These are phyloP conservation scores for Colletotrichum higginsianum DNA, from an alignment of 2,329 filamentous ascomycete species.

Conservation along the genomic window DNA sequence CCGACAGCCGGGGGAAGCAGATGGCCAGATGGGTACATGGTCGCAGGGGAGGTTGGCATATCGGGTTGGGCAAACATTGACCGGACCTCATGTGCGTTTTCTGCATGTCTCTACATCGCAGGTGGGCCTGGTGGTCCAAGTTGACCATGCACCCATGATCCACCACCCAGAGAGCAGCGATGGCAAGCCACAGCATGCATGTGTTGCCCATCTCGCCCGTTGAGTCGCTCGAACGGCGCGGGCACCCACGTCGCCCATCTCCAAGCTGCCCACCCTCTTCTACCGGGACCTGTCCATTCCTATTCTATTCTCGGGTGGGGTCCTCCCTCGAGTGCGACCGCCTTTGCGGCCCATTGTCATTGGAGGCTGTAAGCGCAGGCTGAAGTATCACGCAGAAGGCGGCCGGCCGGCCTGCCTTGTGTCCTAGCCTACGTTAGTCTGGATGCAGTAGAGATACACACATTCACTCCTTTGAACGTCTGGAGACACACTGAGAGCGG, in stretches of 20 bases:
- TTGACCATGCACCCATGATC: constrained; percentile 32
- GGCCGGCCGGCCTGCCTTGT: constrained; percentile 38
- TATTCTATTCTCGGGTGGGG: constrained; percentile 44
- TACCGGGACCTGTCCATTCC: constrained; percentile 30
- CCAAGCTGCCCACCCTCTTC: constrained; percentile 25
- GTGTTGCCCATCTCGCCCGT: constrained; percentile 51
- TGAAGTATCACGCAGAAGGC: constrained; percentile 38
- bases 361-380: constrained; percentile 64
- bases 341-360: constrained; percentile 54
- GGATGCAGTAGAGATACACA: constrained; percentile 21
- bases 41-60: constrained; percentile 33
- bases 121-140: constrained; percentile 43
- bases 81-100: constrained; percentile 26
- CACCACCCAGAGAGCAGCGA: constrained; percentile 33
- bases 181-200: constrained; percentile 44
- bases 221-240: constrained; percentile 51
- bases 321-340: constrained; percentile 42
- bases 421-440: constrained; percentile 34
- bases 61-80: constrained; percentile 32
- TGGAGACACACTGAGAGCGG: constrained; percentile 8
- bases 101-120: constrained; percentile 44
- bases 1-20: constrained; percentile 36
- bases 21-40: constrained; percentile 14
- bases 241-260: constrained; percentile 48
- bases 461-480: background rate